Evolutionary conservation across 257 asterid species (phyloP).

Genomic region (Pogostemon cablin): DNA sequence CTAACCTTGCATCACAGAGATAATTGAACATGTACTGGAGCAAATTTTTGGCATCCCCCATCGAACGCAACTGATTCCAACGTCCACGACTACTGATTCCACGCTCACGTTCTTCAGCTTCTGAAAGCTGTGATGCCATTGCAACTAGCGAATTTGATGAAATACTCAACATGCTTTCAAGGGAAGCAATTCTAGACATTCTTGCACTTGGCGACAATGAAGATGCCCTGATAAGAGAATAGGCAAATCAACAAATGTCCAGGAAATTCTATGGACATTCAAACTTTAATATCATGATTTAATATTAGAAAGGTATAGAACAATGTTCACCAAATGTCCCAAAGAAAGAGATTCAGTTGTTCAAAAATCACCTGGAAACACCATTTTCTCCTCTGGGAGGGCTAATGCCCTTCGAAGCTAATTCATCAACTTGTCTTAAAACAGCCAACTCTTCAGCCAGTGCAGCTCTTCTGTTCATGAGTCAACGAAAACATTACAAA

Average conservation of each 20-base stretch:
- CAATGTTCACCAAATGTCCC: background rate
- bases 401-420: conserved; percentile 59
- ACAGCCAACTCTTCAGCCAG: conserved; percentile 88
- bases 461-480: conserved; percentile 78
- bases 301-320: background rate
- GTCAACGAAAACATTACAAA: conserved; percentile 22
- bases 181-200: conserved; percentile 84
- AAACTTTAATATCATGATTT: background rate
- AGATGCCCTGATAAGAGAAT: conserved; percentile 59
- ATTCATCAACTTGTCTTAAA: conserved; percentile 78
- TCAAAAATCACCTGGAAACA: conserved; percentile 47
- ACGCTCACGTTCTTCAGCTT: conserved; percentile 97
- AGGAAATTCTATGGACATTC: background rate
- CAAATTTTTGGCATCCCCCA: conserved; percentile 84
- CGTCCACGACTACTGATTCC: conserved; percentile 74
- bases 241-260: conserved; percentile 16
- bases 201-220: conserved; percentile 86
- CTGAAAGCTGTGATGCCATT: conserved; percentile 98
- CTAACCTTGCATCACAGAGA: conserved; percentile 80
- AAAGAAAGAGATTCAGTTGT: background rate
- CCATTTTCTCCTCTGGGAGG: conserved; percentile 78
- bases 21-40: conserved; percentile 80
- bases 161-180: conserved; percentile 85
- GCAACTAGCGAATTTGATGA: conserved; percentile 90
- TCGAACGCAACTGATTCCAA: conserved; percentile 90